Evolutionary conservation across 2,329 filamentous ascomycete species (phyloP), one percentile per base, ranked within the genome.

Genomic region (Rugonectria rugulosa): DNA sequence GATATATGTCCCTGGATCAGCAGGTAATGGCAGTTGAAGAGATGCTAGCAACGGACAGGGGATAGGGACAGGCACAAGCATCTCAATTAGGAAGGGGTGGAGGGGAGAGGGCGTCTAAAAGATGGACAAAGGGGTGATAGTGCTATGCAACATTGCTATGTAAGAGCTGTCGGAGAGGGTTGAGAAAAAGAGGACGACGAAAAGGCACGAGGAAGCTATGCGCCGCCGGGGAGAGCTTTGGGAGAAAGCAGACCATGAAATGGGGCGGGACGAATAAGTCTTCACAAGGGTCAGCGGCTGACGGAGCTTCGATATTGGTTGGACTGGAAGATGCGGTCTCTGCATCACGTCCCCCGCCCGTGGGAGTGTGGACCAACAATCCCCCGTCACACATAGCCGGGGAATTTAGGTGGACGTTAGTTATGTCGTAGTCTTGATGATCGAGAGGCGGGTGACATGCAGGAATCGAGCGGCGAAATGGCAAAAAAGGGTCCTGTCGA

Each of bases 231-330:
- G 60, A 45, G 40, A 59, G 59, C 50, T 52, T 61, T 5, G 32
- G n/a, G n/a, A 42, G 43, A 57, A 41, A 36, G 38, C 29, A 37
- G 48, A 29, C 21, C 27, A 43, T 48, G 51, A 41, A 53, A 56
- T 44, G 45, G 46, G 49, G 50, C 31, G 49, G 37, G 45, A 50
- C 43, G 34, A 24, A 27, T 51, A 54, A 59, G 42, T 45, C 62
- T 56, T 65, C 63, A n/a, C n/a, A 66, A 65, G 65, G 66, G 46
- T 26, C 63, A 77, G 79, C 78, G 77, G 77, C 67, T 75, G 80
- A 74, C 70, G 69, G 73, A 67, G 71, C 71, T 72, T 75, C 76
- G 74, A 83, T 82, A 84, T 84, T 84, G 81, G 81, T 75, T 77
- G 77, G 70, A 36, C 40, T 32, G 41, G 50, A 49, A 65, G 51